Evolutionary conservation across 495 filamentous ascomycete species (phyloP), one percentile per base, ranked within the genome.

Genomic region (Talaromyces borbonicus): DNA sequence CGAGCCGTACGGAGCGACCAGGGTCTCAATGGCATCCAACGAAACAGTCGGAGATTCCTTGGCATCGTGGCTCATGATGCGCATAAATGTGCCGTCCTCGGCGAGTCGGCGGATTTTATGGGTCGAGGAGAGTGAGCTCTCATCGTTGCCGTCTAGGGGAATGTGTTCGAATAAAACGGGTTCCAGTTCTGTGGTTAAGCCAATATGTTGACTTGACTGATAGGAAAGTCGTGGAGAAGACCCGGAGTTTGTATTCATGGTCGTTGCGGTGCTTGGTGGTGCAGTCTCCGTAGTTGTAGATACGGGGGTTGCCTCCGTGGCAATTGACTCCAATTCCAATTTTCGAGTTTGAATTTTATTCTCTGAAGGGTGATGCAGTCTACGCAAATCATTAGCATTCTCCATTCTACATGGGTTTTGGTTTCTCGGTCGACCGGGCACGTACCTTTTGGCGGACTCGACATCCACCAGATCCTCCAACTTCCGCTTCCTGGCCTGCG

Each of bases 11-110:
- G 87, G 85, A 24, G 83, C 77, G 39, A 96, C 84, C 54, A 92
- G 67, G 48, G 75, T 77, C 61, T 97, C 87, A 55, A 97, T 81
- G 53, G 79, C 79, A 55, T 88, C 83, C 44, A 84, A 67, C 48
- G 89, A 80, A 39, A 84, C 73, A 44, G 68, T 67, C 14, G 66
- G 57, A 46, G 70, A 62, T 46, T 59, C 55, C 33, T 59, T 51
- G 26, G 64, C 52, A 23, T 58, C 47, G 31, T 63, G 54, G 45
- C 67, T 57, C 19, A 67, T 54, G n/a, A 72, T 60, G 20, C 65
- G 71, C 72, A 90, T 81, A 64, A 95, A 98, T 12, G 83, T 93
- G 55, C 87, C 85, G 57, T 81, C 68, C 47, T 84, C 80, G 60
- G 83, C 87, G 47, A 90, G 85, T 50, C 85, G 84, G 37, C 90